Evolutionary conservation across 2,329 filamentous ascomycete species (phyloP), one percentile per base, ranked within the genome.

Genomic region (Curvularia spicifera): DNA sequence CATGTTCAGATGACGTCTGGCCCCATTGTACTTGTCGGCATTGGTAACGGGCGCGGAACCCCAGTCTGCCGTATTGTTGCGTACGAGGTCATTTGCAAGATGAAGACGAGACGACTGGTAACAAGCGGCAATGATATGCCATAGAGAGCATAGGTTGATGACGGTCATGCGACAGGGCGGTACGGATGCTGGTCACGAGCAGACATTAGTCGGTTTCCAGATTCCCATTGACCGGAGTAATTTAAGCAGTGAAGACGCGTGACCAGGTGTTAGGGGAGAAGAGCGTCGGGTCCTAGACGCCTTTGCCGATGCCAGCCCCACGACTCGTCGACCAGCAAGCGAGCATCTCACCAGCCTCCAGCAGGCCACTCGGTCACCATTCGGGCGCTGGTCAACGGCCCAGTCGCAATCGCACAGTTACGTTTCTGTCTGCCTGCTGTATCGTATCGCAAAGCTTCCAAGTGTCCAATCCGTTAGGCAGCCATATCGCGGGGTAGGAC

Each of bases 401-500:
- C 50, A 59, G 54, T 53, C 59, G 60, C 59, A 48, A 59, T 51
- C 51, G 44, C 58, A 53, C 48, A 31, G 29, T 35, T 39, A 42
- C 18, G n/a, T 31, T 43, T 37, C 8, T 33, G 29, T 28, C 52
- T 10, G 47, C 47, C 56, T 58, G 63, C 56, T 59, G 63, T 51
- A 58, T 57, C 50, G 22, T 56, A 57, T 53, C 39, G 20, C 15
- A 44, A 47, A 53, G n/a, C 39, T 2, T 37, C 46, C 33, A 66
- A 44, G 53, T 66, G 51, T 47, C 29, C 60, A 59, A 55, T 65
- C 57, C 60, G 58, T 59, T 61, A 71, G 69, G 68, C 69, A 70
- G 44, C 68, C 42, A 50, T 42, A 48, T 54, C 55, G 60, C 53
- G 63, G 66, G 64, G 61, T 59, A 59, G 39, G 53, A 40, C n/a